phyloP scores from a whole-genome alignment of 352 stramenopile species.

The Poterioochromonas sp. region DNA sequence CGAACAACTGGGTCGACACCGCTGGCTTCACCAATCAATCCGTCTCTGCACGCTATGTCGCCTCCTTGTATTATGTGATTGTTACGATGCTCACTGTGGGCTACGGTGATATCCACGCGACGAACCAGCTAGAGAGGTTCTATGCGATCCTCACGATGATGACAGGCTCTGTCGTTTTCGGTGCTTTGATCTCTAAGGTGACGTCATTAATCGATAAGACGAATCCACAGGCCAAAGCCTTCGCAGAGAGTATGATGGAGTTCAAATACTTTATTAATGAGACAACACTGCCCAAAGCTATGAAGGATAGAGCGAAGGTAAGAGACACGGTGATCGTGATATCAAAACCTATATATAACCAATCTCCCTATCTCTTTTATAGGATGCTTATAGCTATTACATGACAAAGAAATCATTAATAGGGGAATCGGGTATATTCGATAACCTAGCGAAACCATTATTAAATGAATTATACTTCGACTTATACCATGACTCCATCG shows the following conservation, averaged over 20 bases:
- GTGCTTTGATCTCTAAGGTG: neutral
- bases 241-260: conserved; percentile 2
- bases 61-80: conserved; percentile 4
- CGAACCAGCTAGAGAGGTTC: conserved; percentile 14
- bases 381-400: neutral
- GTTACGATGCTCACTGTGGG: conserved; percentile 21
- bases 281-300: neutral
- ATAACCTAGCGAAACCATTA: neutral
- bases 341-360: neutral
- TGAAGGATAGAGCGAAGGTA: neutral
- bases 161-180: neutral
- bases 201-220: neutral
- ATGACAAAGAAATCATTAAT: neutral
- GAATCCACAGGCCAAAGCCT: neutral
- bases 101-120: conserved; percentile 27
- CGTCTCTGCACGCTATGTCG: neutral
- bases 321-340: neutral
- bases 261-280: neutral
- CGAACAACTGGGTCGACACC: neutral
- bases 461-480: neutral
- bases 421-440: conserved; percentile 15
- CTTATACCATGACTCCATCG: neutral
- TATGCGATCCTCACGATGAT: neutral
- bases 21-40: neutral
- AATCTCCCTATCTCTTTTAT: neutral